phyloP scores from a whole-genome alignment of 352 stramenopile genomes.

The Peronospora destructor region DNA sequence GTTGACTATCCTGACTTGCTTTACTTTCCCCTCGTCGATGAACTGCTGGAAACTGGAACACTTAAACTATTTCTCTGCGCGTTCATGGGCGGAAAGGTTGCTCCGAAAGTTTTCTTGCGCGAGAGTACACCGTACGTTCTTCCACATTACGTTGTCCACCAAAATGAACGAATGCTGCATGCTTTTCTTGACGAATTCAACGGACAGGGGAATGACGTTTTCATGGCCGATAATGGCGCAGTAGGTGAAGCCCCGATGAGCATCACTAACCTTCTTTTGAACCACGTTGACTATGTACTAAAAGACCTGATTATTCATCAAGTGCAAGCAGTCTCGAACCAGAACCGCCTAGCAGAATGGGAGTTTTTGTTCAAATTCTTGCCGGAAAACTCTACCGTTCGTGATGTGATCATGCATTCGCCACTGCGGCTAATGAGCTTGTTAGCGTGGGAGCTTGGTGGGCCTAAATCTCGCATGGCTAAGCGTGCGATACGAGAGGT shows the following conservation, averaged over 20 bases:
- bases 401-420: slow-evolving; percentile 51
- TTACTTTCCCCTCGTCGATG: slow-evolving; percentile 52
- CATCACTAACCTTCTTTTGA: slow-evolving; percentile 40
- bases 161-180: slow-evolving; percentile 50
- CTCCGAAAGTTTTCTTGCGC: slow-evolving; percentile 36
- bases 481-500: slow-evolving; percentile 54
- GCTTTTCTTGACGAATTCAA: slow-evolving; percentile 37
- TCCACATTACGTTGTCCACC: slow-evolving; percentile 51
- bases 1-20: slow-evolving; percentile 46
- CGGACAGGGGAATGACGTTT: slow-evolving; percentile 16
- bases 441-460: slow-evolving; percentile 62
- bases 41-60: slow-evolving; percentile 35
- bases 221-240: slow-evolving; percentile 18
- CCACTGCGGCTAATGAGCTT: slow-evolving; percentile 51
- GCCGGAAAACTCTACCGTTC: slow-evolving; percentile 48
- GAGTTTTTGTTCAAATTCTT: slow-evolving; percentile 70
- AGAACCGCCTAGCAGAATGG: slow-evolving; percentile 49
- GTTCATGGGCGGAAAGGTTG: slow-evolving; percentile 43
- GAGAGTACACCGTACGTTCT: slow-evolving; percentile 49
- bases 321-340: slow-evolving; percentile 41
- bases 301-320: slow-evolving; percentile 66
- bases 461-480: slow-evolving; percentile 38
- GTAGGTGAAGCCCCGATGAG: slow-evolving; percentile 18
- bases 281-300: slow-evolving; percentile 44
- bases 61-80: slow-evolving; percentile 48